Percentiles rank a stretch among this genome's conserved stretches.
Evolutionary conservation across 2,329 filamentous ascomycete genomes (phyloP).

Genomic region (Cladosporium sp.): DNA sequence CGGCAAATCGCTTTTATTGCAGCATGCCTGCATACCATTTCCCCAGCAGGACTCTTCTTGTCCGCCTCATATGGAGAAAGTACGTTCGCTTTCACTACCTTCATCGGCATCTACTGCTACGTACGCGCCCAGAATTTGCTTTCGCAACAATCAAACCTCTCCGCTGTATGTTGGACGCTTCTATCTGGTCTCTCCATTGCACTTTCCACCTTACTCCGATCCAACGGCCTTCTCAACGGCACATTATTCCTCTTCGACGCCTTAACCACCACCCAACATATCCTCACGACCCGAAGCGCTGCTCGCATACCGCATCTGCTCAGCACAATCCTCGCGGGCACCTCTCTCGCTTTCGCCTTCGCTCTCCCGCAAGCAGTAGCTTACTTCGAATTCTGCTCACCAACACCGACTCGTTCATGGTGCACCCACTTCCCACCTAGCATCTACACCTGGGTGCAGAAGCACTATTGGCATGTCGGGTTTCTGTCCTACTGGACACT

Average conservation of each 20-base stretch:
- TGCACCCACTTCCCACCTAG: slow-evolving; percentile 71
- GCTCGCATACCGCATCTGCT: slow-evolving; percentile 16
- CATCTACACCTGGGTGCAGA: slow-evolving; percentile 88
- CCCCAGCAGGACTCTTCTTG: slow-evolving; percentile 84
- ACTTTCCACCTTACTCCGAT: slow-evolving; percentile 68
- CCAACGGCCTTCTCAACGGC: slow-evolving; percentile 83
- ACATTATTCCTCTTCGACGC: slow-evolving; percentile 67
- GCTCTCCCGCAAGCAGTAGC: slow-evolving; percentile 70
- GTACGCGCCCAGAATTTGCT: slow-evolving; percentile 39
- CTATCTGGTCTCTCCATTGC: slow-evolving; percentile 53
- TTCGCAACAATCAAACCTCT: not conserved
- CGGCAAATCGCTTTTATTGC: slow-evolving; percentile 61
- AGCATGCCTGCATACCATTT: slow-evolving; percentile 73
- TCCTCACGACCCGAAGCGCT: slow-evolving; percentile 23
- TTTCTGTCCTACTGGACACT: slow-evolving; percentile 87
- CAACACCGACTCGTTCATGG: slow-evolving; percentile 57
- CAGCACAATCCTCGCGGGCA: slow-evolving; percentile 60
- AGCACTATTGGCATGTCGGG: slow-evolving; percentile 85
- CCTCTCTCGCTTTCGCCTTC: slow-evolving; percentile 63
- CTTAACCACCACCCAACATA: slow-evolving; percentile 36
- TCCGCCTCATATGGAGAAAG: slow-evolving; percentile 83
- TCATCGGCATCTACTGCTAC: slow-evolving; percentile 69
- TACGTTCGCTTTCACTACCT: slow-evolving; percentile 71
- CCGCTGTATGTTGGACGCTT: slow-evolving; percentile 18
- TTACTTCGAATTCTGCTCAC: slow-evolving; percentile 65